Conservation (phyloP, 495 filamentous ascomycete genomes). For the Podospora australis region DNA sequence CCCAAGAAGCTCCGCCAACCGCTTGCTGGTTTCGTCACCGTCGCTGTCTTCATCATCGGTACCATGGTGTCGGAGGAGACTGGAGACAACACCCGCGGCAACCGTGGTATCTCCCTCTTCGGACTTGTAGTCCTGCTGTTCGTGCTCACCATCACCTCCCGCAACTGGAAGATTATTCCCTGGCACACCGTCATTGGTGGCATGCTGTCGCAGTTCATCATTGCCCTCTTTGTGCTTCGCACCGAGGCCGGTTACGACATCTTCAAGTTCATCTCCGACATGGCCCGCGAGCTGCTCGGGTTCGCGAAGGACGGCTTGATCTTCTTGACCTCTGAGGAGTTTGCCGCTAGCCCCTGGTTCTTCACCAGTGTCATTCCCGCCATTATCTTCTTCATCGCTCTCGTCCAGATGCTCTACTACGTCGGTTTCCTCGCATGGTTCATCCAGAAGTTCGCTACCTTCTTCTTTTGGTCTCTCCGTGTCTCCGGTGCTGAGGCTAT, state of each 20-base stretch:
- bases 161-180: slow-evolving; percentile 60
- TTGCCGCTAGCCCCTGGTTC: slow-evolving; percentile 53
- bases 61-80: slow-evolving; percentile 64
- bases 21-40: slow-evolving; percentile 48
- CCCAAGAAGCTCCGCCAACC: slow-evolving; percentile 59
- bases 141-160: slow-evolving; percentile 61
- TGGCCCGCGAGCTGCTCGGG: slow-evolving; percentile 63
- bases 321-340: slow-evolving; percentile 58
- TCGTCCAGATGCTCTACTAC: slow-evolving; percentile 79
- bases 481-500: slow-evolving; percentile 94
- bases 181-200: slow-evolving; percentile 84
- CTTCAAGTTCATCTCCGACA: slow-evolving; percentile 73
- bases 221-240: slow-evolving; percentile 80
- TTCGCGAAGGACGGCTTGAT: slow-evolving; percentile 63
- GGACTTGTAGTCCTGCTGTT: slow-evolving; percentile 68
- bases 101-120: slow-evolving; percentile 74
- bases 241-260: slow-evolving; percentile 74
- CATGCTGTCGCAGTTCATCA: slow-evolving; percentile 80
- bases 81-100: slow-evolving; percentile 67
- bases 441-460: slow-evolving; percentile 73
- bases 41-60: slow-evolving; percentile 69
- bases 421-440: slow-evolving; percentile 78
- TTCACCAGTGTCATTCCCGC: slow-evolving; percentile 66
- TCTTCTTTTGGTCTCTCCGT: slow-evolving; percentile 84
- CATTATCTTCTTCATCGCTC: slow-evolving; percentile 87